Evolutionary conservation across 2,329 filamentous ascomycete genomes (phyloP), one percentile per base, ranked within the genome.

Genomic region (Microascus cirrosus): DNA sequence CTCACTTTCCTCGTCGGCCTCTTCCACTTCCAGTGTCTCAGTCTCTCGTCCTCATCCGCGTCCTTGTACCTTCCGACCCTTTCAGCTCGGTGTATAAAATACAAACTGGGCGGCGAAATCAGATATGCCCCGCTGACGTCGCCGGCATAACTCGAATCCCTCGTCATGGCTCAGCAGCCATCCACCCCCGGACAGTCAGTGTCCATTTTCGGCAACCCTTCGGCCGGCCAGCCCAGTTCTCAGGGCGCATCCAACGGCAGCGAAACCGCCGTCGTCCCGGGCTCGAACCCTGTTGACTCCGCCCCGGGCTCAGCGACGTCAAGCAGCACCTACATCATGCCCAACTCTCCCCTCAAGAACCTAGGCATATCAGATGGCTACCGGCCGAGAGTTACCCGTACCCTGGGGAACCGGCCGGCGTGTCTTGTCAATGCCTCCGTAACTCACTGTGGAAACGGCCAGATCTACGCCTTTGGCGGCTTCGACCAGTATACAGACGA

Each of bases 401-500:
- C 87, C 13, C 77, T 88, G 54, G 88, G 88, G 53, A 85, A 90
- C 72, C 84, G 92, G 63, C 94, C 94, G 42, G 92, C 94, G 39
- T 97, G 93, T 68, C 80, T 99, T 55, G 93, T 99, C 64, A 99
- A 99, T 77, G 94, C 94, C 56, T 97, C 94, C 1, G 93, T 97
- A 60, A 99, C 94, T n/a, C 96, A 96, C 71, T 96, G 94, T 67
- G 92, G 92, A 60, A 94, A 96, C 73, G 94, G 97, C 70, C 86
- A 94, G 71, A 97, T 99, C 65, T 97, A 95, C 72, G 94, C 93
- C 12, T 99, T 99, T 76, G 94, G 94, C 51, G 94, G 94, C 20
- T 99, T 99, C 68, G 94, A 99, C 69, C 93, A 97, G 72, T 97
- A 96, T 69, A 99, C 94, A 0, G 94, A 99, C 70, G 94, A 99